Conservation (phyloP, 1,139 yeast genomes). For the Kluyveromyces sp. region DNA sequence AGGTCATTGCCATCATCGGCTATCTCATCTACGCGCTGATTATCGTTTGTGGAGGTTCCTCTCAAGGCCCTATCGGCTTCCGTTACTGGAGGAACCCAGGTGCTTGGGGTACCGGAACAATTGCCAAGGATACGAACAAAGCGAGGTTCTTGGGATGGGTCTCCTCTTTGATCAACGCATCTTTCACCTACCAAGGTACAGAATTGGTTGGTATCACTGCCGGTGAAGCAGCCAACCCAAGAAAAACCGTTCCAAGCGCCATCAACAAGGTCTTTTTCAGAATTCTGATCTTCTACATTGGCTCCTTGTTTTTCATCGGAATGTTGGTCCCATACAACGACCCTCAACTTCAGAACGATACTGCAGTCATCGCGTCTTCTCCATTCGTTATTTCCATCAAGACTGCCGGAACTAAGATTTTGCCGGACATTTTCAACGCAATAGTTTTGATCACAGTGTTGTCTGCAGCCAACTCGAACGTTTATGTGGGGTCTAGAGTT, state of each 20-base stretch:
- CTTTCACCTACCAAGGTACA: slow-evolving; percentile 73
- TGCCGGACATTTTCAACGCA: slow-evolving; percentile 72
- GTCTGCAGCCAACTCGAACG: slow-evolving; percentile 76
- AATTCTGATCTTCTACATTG: slow-evolving; percentile 61
- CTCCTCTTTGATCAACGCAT: slow-evolving; percentile 59
- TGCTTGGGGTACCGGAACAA: slow-evolving; percentile 48
- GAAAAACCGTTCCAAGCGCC: slow-evolving; percentile 72
- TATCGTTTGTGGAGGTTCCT: slow-evolving; percentile 69
- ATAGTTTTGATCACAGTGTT: slow-evolving; percentile 61
- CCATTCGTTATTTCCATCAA: slow-evolving; percentile 65
- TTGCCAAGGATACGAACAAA: slow-evolving; percentile 36
- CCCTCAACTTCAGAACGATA: slow-evolving; percentile 31
- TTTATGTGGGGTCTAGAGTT: slow-evolving; percentile 72
- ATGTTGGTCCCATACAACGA: slow-evolving; percentile 67
- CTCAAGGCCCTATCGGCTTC: slow-evolving; percentile 65
- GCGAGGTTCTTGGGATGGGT: slow-evolving; percentile 59
- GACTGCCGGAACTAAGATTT: slow-evolving; percentile 62
- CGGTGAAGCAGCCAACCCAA: slow-evolving; percentile 73
- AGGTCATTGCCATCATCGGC: slow-evolving; percentile 64
- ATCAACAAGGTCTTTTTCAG: slow-evolving; percentile 73
- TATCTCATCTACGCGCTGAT: slow-evolving; percentile 61
- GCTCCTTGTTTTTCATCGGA: slow-evolving; percentile 64
- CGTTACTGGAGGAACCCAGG: slow-evolving; percentile 67
- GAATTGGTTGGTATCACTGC: slow-evolving; percentile 70
- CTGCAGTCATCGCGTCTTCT: slow-evolving; percentile 54